phyloP scores from a whole-genome alignment of 1,284 basidiomycete species.

The Uromyces viciae-fabae region DNA sequence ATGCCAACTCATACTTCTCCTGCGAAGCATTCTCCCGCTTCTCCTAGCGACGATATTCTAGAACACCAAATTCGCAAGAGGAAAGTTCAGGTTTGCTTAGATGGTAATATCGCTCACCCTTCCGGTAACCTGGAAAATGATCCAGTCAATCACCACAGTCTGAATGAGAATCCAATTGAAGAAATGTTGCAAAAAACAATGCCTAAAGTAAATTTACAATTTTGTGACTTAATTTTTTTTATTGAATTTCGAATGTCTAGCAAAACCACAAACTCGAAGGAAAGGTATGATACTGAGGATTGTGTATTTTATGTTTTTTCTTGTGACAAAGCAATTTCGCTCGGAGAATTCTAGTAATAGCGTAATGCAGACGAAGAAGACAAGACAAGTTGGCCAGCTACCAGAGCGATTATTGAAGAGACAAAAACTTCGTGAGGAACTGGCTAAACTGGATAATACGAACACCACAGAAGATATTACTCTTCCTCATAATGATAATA shows the following conservation, averaged over 20 bases:
- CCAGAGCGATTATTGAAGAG: constrained; percentile 34
- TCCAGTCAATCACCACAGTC: too few species aligned
- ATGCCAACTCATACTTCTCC: not conserved
- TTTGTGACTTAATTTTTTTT: not conserved
- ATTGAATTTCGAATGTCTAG: not conserved
- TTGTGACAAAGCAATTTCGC: constrained; percentile 11
- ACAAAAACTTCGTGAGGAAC: constrained; percentile 18
- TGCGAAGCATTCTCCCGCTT: not conserved
- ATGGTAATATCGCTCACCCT: not conserved
- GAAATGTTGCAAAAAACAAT: constrained; percentile 24
- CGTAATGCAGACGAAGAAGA: not conserved
- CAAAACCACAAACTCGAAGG: not conserved
- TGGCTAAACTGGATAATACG: too few species aligned
- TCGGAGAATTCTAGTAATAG: not conserved
- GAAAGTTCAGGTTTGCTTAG: constrained; percentile 11
- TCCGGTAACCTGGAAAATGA: not conserved
- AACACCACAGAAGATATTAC: too few species aligned
- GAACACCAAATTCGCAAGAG: not conserved
- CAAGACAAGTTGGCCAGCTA: constrained; percentile 15
- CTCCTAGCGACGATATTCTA: not conserved
- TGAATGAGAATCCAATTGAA: not conserved
- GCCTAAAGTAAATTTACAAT: constrained; percentile 14
- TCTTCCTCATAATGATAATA: too few species aligned
- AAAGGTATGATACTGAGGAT: not conserved
- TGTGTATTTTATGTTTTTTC: not conserved